phyloP scores from a whole-genome alignment of 371 early-diverging fungal genomes.

The Blakeslea trispora region DNA sequence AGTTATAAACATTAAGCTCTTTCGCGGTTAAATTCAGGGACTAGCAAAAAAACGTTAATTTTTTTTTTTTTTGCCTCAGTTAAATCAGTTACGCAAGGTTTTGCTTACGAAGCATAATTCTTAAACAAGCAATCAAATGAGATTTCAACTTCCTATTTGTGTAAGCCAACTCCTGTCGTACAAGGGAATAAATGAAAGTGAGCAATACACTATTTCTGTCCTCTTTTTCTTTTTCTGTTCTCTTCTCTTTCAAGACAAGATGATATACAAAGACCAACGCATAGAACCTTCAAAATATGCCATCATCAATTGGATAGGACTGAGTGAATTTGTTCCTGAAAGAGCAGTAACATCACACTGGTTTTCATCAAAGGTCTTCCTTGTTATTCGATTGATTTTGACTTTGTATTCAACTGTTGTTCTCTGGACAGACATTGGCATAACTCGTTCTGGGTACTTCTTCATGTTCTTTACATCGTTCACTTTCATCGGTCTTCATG shows the following conservation, averaged over 20 bases:
- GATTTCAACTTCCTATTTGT: no score
- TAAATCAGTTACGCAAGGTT: no score
- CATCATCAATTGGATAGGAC: conserved; percentile 46
- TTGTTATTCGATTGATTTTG: conserved; percentile 42
- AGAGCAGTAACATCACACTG: conserved; percentile 56
- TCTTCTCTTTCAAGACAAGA: neutral
- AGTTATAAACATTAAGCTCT: no score
- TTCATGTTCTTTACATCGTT: conserved; percentile 55
- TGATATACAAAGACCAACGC: conserved; percentile 21
- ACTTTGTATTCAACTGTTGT: conserved; percentile 45
- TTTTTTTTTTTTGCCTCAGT: no score
- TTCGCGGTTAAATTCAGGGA: no score
- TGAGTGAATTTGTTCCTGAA: conserved; percentile 58
- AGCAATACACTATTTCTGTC: no score
- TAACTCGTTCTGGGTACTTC: conserved; percentile 14
- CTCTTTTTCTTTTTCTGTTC: no score
- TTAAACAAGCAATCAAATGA: no score
- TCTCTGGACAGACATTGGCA: conserved; percentile 46
- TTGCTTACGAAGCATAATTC: no score
- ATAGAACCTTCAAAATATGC: conserved; percentile 28
- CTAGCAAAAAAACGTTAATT: no score
- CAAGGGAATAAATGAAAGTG: no score
- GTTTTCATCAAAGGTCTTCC: conserved; percentile 45
- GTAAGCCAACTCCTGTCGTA: no score
- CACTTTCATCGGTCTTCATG: conserved; percentile 54